Evolutionary conservation across 352 stramenopile genomes (phyloP), one percentile per base, ranked within the genome.

Genomic region (Pythium monospermum): DNA sequence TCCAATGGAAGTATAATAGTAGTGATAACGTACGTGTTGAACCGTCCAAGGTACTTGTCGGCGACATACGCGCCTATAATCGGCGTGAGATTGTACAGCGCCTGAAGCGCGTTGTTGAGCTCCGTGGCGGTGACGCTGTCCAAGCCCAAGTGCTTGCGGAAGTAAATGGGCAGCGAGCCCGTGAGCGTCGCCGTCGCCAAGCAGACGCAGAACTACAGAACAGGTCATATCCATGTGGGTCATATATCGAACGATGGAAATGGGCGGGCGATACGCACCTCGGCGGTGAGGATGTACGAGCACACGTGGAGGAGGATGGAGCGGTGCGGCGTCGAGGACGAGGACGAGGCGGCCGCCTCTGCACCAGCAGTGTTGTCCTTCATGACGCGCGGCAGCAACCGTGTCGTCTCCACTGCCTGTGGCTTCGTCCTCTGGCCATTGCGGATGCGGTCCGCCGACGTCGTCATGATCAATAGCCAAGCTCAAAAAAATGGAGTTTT

Each of bases 251-350:
- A 39, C 38, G 27, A 8, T 51, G 35, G 18, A 4, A 13, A 32
- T 28, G 25, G n/a, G n/a, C n/a, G n/a, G n/a, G n/a, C n/a, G n/a
- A n/a, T 16, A 35, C 50, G 18, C 48, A 84, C 73, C 62, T 94
- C 83, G 2, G 83, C 90, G 46, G 90, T 78, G 49, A 94, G 81
- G 50, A 94, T 94, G 64, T 86, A 94, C 1, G 81, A 91, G 69
- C 83, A 94, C 45, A 94, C 77, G 62, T 64, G 88, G 38, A 91
- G 47, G 57, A 94, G 90, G 55, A 92, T 86, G 23, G 83, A 94
- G 50, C 76, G 73, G 49, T 82, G 68, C 35, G 55, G 57, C 25
- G 31, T 28, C n/a, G n/a, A n/a, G n/a, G n/a, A n/a, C n/a, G n/a
- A n/a, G n/a, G n/a, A n/a, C n/a, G n/a, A n/a, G n/a, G n/a, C n/a